Conservation (phyloP, 78 protist genomes). For the Ministeria vibrans region DNA sequence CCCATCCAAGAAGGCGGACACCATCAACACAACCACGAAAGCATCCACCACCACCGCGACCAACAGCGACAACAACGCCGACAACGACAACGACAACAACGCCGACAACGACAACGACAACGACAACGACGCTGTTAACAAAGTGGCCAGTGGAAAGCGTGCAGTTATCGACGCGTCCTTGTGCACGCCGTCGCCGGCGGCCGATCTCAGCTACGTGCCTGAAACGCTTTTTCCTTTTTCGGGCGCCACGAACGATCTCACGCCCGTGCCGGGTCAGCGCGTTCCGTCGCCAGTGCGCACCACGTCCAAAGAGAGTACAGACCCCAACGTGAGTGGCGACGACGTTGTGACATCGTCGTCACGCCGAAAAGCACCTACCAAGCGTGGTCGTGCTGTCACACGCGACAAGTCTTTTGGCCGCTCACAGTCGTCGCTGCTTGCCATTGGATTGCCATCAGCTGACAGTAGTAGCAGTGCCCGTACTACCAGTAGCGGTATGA, state of each 20-base stretch:
- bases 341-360: no score
- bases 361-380: no score
- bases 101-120: not conserved
- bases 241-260: not conserved
- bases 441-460: no score
- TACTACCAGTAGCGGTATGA: no score
- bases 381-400: no score
- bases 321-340: not conserved
- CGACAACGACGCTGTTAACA: not conserved
- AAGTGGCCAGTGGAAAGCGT: no score
- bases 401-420: no score
- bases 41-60: not conserved
- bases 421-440: no score
- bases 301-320: not conserved
- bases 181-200: not conserved
- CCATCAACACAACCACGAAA: not conserved
- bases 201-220: not conserved
- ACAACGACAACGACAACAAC: not conserved
- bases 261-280: not conserved
- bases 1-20: not conserved
- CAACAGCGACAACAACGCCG: not conserved
- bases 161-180: no score
- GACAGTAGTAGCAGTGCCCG: no score
- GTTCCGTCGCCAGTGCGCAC: not conserved
- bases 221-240: not conserved